Evolutionary conservation across 257 asterid species (phyloP).

Genomic region (Capsicum chinense): DNA sequence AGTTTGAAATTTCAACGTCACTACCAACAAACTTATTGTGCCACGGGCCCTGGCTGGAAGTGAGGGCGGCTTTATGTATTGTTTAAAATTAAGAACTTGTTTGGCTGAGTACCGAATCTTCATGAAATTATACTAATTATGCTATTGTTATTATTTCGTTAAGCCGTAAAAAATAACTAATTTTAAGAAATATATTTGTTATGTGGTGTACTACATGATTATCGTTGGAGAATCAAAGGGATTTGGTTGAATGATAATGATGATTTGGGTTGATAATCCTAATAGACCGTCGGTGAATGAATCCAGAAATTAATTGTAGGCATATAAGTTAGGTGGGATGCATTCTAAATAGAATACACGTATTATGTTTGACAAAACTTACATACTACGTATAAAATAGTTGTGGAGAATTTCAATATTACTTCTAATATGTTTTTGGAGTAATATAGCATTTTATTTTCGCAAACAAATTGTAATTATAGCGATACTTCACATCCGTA

Average conservation of each 20-base stretch:
- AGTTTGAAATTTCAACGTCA: not conserved
- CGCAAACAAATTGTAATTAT: not conserved
- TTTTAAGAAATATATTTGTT: not conserved
- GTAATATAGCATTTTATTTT: not conserved
- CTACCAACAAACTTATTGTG: not conserved
- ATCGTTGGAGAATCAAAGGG: not conserved
- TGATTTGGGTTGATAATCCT: conserved; percentile 21
- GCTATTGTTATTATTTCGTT: too few species aligned
- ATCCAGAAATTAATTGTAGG: not conserved
- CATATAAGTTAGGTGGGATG: not conserved
- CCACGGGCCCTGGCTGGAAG: not conserved
- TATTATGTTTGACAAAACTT: not conserved
- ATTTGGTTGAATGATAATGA: conserved; percentile 22
- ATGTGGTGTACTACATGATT: not conserved
- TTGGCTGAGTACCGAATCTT: not conserved
- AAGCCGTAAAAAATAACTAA: not conserved
- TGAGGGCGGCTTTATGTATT: not conserved
- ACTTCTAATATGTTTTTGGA: not conserved
- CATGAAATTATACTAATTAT: too few species aligned
- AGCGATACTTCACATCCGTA: not conserved
- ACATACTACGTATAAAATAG: not conserved
- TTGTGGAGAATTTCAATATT: too few species aligned
- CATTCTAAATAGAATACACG: not conserved
- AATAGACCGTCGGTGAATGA: not conserved
- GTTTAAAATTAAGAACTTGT: not conserved